phyloP scores from a whole-genome alignment of 2,329 filamentous ascomycete species.

The Microsporum ferrugineum region DNA sequence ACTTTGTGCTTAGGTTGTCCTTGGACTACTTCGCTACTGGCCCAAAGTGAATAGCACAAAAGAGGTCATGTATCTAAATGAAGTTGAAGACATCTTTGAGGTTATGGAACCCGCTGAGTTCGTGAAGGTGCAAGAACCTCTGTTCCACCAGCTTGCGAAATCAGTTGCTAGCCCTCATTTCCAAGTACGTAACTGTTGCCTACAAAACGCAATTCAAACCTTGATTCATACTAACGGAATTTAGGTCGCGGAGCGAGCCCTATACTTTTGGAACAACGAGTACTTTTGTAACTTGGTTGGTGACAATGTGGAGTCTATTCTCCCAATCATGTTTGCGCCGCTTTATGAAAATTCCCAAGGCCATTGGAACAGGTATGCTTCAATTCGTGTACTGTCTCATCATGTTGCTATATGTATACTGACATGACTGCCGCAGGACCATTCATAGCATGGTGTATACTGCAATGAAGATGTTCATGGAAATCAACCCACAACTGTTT shows the following conservation, averaged over 20 bases:
- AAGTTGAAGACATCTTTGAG: conserved; percentile 98
- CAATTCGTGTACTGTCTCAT: neutral
- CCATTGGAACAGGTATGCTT: conserved; percentile 85
- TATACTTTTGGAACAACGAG: conserved; percentile 99
- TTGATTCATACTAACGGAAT: conserved; percentile 12
- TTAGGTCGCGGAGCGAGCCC: conserved; percentile 79
- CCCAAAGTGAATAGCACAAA: conserved; percentile 99
- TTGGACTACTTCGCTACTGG: conserved; percentile 92
- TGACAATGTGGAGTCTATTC: conserved; percentile 95
- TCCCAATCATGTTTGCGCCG: conserved; percentile 98
- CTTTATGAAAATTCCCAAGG: conserved; percentile 98
- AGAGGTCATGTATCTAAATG: conserved; percentile 98
- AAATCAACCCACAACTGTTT: conserved; percentile 96
- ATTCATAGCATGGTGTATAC: conserved; percentile 99
- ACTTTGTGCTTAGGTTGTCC: conserved; percentile 57
- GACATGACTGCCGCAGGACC: conserved; percentile 50
- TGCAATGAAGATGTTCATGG: conserved; percentile 99
- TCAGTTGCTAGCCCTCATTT: conserved; percentile 98
- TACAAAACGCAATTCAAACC: neutral
- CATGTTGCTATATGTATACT: conserved; percentile 17
- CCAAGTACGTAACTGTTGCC: conserved; percentile 45
- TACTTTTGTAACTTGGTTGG: conserved; percentile 99
- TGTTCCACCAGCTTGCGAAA: conserved; percentile 95
- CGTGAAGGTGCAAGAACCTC: conserved; percentile 91
- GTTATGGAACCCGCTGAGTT: conserved; percentile 99